Evolutionary conservation across 1,284 basidiomycete genomes (phyloP), one percentile per base, ranked within the genome.

Genomic region (Ganoderma lucidum): DNA sequence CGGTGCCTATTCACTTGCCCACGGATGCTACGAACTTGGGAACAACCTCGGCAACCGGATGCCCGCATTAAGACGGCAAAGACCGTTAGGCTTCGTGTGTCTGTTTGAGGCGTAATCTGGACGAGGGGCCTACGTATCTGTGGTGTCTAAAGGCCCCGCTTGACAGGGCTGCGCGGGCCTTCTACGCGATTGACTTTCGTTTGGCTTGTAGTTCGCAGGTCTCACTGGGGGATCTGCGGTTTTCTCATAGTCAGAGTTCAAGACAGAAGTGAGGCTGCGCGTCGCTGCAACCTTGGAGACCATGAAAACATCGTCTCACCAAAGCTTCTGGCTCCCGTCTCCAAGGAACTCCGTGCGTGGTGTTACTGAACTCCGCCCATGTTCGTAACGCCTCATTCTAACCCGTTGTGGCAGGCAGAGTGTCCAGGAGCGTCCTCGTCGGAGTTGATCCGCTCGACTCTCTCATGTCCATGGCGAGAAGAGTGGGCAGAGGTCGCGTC

Each of bases 31-130:
- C 42, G 55, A 61, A 69, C 41, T 56, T 56, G 64, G 67, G 53
- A 60, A 64, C 48, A 56, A 62, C 55, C 66, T 70, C 71, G 68
- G 71, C 66, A 66, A 59, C 48, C 51, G 68, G 56, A 55, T 64
- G 64, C 53, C 44, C 44, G 48, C 63, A 58, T 65, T 61, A 59
- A 48, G 35, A 44, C 71, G 71, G 71, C 65, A 65, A 56, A n/a
- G 19, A 45, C 71, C 71, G 65, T 69, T 73, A 71, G 53, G 45
- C 71, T 71, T 73, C 67, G 64, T 64, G 63, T 66, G 63, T 42
- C 59, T 28, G 62, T 35, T 41, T 61, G 44, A 45, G 60, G 45
- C 17, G 28, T 35, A 32, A 48, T 44, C 63, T 64, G 39, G 39
- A 28, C 63, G 41, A 12, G 53, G 37, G 41, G 53, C 23, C 10